Evolutionary conservation across 768 basidiomycete species (phyloP), one percentile per base, ranked within the genome.

Genomic region (Grammothele lineata): DNA sequence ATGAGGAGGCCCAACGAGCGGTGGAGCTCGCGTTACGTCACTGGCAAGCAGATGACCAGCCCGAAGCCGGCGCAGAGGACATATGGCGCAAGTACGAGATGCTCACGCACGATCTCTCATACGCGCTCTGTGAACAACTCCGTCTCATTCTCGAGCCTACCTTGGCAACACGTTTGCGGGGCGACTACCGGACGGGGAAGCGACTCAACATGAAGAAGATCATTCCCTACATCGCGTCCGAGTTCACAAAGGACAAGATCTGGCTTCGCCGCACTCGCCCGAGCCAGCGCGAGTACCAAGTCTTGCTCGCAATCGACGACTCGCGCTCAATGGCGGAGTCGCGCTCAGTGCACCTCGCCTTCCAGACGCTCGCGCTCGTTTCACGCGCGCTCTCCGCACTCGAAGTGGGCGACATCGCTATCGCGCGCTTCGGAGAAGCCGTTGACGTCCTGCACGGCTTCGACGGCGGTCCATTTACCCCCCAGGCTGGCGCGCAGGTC

Each of bases 201-300:
- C 79, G 95, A 17, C 78, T 99, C 24, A 98, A 98, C 67, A 97
- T 98, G 95, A 92, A 94, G 65, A 94, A 94, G 69, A 92, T 98
- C 64, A 94, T 99, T 51, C 83, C 89, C 3, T 98, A 95, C 73
- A 94, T 99, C 51, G 95, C 96, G 27, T 91, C 87, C 68, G 96
- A 99, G 69, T 99, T 91, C 72, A 98, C 94, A 42, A 98, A 98
- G 65, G 95, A 99, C 76, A 94, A 94, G 69, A 98, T 98, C 54
- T 99, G 96, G 96, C 73, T 98, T 27, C 85, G 95, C 21, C 80
- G 96, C 18, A 96, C 94, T 3, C 83, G 87, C 40, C 95, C 96
- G 5, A 92, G 90, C 62, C 83, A 89, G 58, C 79, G 96, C 39
- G 94, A 96, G 62, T 98, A 98, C 66, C 95, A 99, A 61, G 82